A percentile compares a stretch with the other conserved stretches of the same genome.
Conservation (phyloP, 331 rosid species). For the Erythrophleum ivorense region DNA sequence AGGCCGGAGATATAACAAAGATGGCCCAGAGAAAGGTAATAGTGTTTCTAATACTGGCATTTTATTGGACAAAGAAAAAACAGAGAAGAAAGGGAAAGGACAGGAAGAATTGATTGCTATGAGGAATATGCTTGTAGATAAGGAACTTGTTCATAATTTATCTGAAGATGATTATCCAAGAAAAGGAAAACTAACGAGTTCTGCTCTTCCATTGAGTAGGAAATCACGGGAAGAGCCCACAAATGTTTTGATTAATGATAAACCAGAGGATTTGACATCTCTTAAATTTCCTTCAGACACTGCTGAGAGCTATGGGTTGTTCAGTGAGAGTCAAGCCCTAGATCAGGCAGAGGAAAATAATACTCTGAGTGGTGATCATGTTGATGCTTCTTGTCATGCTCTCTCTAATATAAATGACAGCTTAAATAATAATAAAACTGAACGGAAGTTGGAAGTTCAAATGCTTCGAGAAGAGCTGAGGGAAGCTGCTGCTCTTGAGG, state of each 20-base stretch:
- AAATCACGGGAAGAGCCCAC: conserved; percentile 41
- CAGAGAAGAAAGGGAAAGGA: conserved; percentile 29
- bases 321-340: conserved; percentile 38
- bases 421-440: conserved; percentile 41
- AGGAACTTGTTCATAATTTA: conserved; percentile 41
- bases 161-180: conserved; percentile 48
- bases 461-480: conserved; percentile 77
- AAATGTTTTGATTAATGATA: conserved; percentile 41
- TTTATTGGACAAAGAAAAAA: conserved; percentile 41
- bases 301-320: conserved; percentile 42
- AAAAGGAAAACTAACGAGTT: conserved; percentile 43
- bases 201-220: conserved; percentile 38
- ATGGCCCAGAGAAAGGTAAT: conserved; percentile 35
- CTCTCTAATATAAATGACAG: conserved; percentile 35
- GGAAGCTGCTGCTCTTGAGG: conserved; percentile 91
- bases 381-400: conserved; percentile 29
- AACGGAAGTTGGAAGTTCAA: conserved; percentile 64
- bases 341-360: conserved; percentile 49
- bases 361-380: conserved; percentile 31
- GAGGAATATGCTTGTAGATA: conserved; percentile 31
- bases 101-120: not conserved
- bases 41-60: conserved; percentile 29
- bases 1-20: conserved; percentile 30
- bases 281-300: conserved; percentile 46
- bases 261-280: conserved; percentile 49